A percentile compares a stretch with the other conserved stretches of the same genome.
Conservation (phyloP, 768 basidiomycete species). For the Mycena polygramma region DNA sequence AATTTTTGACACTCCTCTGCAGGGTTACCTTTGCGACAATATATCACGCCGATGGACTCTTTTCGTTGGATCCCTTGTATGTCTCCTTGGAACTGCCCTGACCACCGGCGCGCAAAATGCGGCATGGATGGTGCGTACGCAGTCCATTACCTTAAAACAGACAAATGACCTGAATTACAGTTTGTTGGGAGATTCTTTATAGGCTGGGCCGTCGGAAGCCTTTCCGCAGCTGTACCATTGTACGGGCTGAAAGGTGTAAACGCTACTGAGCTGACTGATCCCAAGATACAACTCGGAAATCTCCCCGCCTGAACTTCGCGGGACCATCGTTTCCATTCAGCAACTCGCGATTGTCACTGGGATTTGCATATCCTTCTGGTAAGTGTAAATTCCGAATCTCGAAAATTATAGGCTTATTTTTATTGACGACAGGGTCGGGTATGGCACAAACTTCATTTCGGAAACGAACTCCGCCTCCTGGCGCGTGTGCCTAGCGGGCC, state of each 20-base stretch:
- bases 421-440: conserved; percentile 33
- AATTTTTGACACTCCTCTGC: too few species aligned
- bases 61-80: conserved; percentile 35
- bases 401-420: neutral
- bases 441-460: conserved; percentile 40
- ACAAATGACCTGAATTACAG: conserved; percentile 9
- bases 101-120: conserved; percentile 40
- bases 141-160: neutral
- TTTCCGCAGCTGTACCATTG: conserved; percentile 52
- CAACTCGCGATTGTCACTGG: conserved; percentile 52
- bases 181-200: conserved; percentile 65
- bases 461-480: conserved; percentile 40
- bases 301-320: conserved; percentile 53
- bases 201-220: conserved; percentile 71
- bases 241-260: conserved; percentile 25
- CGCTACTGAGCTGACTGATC: conserved; percentile 24
- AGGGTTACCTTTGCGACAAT: conserved; percentile 41
- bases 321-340: conserved; percentile 51
- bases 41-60: conserved; percentile 41
- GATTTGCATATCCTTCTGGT: conserved; percentile 42
- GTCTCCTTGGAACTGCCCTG: conserved; percentile 37
- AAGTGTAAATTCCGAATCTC: neutral
- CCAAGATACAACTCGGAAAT: conserved; percentile 54
- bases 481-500: conserved; percentile 53
- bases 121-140: conserved; percentile 33